A percentile compares a stretch with the other conserved stretches of the same genome.
These are phyloP conservation scores for Mycena leptocephala DNA, from an alignment of 768 basidiomycete species.

Conservation along the genomic window DNA sequence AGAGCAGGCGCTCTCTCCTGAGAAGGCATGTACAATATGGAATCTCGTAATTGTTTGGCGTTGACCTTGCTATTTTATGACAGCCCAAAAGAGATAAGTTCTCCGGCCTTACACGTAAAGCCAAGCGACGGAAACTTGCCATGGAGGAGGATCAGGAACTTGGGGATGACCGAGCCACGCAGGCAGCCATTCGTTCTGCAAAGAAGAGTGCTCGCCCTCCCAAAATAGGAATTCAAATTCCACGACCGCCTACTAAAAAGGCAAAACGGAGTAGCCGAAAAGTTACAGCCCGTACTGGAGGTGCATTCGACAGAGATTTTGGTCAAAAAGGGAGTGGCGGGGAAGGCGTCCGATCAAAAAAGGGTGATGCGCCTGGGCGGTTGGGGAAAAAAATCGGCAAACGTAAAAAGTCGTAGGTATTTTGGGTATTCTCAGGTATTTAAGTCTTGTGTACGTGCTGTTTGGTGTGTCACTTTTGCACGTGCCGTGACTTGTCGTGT, in stretches of 20 bases:
- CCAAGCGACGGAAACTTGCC: slow-evolving; percentile 91
- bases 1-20: slow-evolving; percentile 53
- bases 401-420: slow-evolving; percentile 42
- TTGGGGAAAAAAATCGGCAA: slow-evolving; percentile 68
- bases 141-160: slow-evolving; percentile 83
- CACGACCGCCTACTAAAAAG: slow-evolving; percentile 47
- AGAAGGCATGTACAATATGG: slow-evolving; percentile 55
- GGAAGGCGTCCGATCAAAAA: slow-evolving; percentile 80
- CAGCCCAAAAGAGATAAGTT: slow-evolving; percentile 86
- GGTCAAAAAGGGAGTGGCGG: slow-evolving; percentile 58
- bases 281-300: slow-evolving; percentile 47
- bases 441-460: background rate
- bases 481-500: slow-evolving; percentile 18
- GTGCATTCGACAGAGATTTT: slow-evolving; percentile 75
- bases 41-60: slow-evolving; percentile 17
- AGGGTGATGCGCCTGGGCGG: slow-evolving; percentile 69
- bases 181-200: slow-evolving; percentile 88
- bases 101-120: slow-evolving; percentile 88
- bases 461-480: background rate
- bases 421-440: background rate
- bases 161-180: slow-evolving; percentile 68
- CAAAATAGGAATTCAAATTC: slow-evolving; percentile 79
- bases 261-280: slow-evolving; percentile 52
- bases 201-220: slow-evolving; percentile 84
- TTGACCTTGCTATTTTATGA: slow-evolving; percentile 18